Base-by-base conservation (phyloP, 176 grass and related monocot genomes). In the Tillandsia fasciculata region DNA sequence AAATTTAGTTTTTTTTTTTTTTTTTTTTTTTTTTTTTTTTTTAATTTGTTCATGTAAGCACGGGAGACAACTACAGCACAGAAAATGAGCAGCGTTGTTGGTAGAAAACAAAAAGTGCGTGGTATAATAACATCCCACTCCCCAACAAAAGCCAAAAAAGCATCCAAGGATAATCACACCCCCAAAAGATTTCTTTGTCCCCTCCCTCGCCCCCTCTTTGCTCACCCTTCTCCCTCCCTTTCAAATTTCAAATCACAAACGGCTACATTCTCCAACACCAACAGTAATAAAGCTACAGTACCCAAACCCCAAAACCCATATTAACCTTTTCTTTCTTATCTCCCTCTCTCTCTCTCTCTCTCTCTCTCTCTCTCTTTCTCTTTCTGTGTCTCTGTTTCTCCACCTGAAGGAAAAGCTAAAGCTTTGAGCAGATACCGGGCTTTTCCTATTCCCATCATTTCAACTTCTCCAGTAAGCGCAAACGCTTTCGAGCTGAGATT, bases 171-270 rank as follows among this genome's bases (percentile, higher is more conserved):
- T 54, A 65, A 80, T 33, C 6, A 22, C 17, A 27, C 42, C 64
- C 49, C 24, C n/a, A 9, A 61, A 15, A 22, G 15, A 63, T 47
- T 72, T 79, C 72, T 64, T 68, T 78, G 72, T 79, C 73, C 33
- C 70, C 69, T 67, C 12, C 67, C 51, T 20, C 49, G 1, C 58
- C 18, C 58, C 33, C 14, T 8, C 26, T 63, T 14, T 26, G 26
- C 10, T 15, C 12, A 9, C 12, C 26, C 63, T 18, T 76, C 73
- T 81, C 80, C 80, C 83, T 81, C 78, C 70, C 48, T 87, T 94
- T 94, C 78, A 76, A 90, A 96, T 96, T 96, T 87, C 84, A 90
- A 95, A 95, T 72, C 74, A 65, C 68, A 2, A 50, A 70, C 83
- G 71, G 69, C 67, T 68, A 72, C 77, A 67, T 48, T 51, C 74